Evolutionary conservation across 1,284 basidiomycete species (phyloP), one percentile per base, ranked within the genome.

Genomic region (Rhodotorula sp.): DNA sequence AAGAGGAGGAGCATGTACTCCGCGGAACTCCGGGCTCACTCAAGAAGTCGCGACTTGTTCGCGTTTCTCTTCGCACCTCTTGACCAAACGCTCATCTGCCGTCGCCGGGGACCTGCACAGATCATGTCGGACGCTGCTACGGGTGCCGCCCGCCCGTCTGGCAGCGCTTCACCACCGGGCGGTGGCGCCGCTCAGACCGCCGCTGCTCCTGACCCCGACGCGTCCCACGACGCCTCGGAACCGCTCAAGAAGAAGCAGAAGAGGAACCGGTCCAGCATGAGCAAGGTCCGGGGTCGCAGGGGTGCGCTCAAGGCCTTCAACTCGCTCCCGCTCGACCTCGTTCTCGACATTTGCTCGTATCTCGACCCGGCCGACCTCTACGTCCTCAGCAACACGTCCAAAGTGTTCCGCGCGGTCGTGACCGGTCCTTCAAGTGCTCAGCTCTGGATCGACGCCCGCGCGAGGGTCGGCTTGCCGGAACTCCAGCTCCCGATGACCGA

Each of bases 291-390:
- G 21, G 65, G 65, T 12, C 58, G 31, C 34, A 54, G 49, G 3
- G 65, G 69, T 14, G 62, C 57, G 10, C 31, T 64, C 31, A 18
- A 26, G n/a, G 59, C 46, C n/a, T 56, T 71, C 52, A 64, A 46
- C n/a, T n/a, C 23, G 16, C 47, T 67, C n/a, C 69, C 69, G 15
- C 8, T 71, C 43, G 69, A 71, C 52, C 65, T 67, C n/a, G 39
- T 71, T 20, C 59, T 31, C 31, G 69, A 71, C 23, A 69, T 74
- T 34, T 66, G 64, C 61, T n/a, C 61, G 3, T 54, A 69, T 43
- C 69, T 74, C 58, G 54, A 62, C 10, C 59, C 67, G 1, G 10
- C 5, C 12, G 64, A 67, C 49, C 69, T 71, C 34, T 43, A 58
- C 62, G 39, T 51, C 15, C 64, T 70, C n/a, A 56, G 49, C n/a